Base-by-base conservation (phyloP, 1,139 yeast species). In the Arxiozyma telluris region DNA sequence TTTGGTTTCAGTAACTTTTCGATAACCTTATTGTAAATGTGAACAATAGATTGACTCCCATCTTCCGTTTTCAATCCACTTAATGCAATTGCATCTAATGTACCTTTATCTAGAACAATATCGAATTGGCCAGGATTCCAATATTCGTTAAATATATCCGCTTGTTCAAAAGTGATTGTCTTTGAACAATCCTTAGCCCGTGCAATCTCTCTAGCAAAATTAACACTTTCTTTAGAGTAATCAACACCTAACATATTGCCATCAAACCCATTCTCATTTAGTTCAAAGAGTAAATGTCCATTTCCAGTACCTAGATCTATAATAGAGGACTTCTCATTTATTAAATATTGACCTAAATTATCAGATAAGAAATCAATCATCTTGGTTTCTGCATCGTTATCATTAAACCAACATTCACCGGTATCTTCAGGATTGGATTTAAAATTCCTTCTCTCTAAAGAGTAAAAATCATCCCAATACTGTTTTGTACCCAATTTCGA, bases 381-480 rank as follows among this genome's bases (percentile, higher is more conserved):
- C 66, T 82, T 84, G 56, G 76, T 76, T 65, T 91, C 98, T 0
- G 98, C 98, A 64, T 86, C 90, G 17, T 89, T 84, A 64, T 94
- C 98, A 59, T 86, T 84, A 69, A 93, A 93, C 98, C 98, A 94
- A 67, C 91, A 81, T 69, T 93, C 98, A 2, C 98, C 98, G 0
- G 91, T 83, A 66, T 93, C 98, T 21, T 83, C 78, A 20, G 84
- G 80, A 65, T 91, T 87, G 38, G 80, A 79, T 46, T 75, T 68
- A 64, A 87, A 91, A 70, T 91, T 91, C 47, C 70, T 64, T 59
- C 81, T 78, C 66, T 93, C 98, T 42, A 79, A 68, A 46, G 79
- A 72, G 70, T 93, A 93, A 67, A 93, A 88, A 54, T 83, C 79
- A 69, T 93, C 91, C 98, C 98, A 93, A 73, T 88, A 87, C 66